Evolutionary conservation across 2,329 filamentous ascomycete species (phyloP), one percentile per base, ranked within the genome.

Genomic region (Microsporum canis): DNA sequence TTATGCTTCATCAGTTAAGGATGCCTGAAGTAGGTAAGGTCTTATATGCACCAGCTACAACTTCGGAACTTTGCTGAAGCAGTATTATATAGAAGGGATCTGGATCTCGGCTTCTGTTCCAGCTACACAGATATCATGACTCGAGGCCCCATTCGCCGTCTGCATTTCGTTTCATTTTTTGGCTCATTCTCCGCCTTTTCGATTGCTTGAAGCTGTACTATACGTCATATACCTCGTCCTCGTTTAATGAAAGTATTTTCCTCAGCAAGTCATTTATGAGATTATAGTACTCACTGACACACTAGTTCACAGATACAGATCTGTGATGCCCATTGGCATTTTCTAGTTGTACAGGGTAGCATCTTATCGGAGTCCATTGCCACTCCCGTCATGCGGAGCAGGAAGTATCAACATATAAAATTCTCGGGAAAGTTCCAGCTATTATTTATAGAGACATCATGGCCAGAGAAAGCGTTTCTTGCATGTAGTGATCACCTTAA

Each of bases 1-100:
- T 82, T 99, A 63, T 99, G 94, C 80, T 96, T 97, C 75, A 96
- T 99, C 73, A 96, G 91, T 78, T 96, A 72, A 62, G 62, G 36
- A 31, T 31, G 36, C 14, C n/a, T 6, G 12, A 55, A 17, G 51
- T 8, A 55, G 51, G 27, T 58, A 31, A 41, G 41, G 8, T 29
- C 17, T 38, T 29, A n/a, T 41, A 29, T 41, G 34, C n/a, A 23
- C 23, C 56, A 51, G 47, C 3, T 31, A 23, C 3, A 7, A 10
- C 17, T 23, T 12, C 5, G 23, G n/a, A 14, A 58, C 38, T 31
- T 31, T 29, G 56, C 23, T 41, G 56, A 58, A 8, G 14, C n/a
- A 41, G 36, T 27, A 43, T 4, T 27, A 23, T 41, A n/a, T 34
- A 29, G 17, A 27, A 34, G 51, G 38, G 53, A 57, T 57, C 38